Conservation (phyloP, 1,284 basidiomycete species). For the Cutaneotrichosporon curvatum region DNA sequence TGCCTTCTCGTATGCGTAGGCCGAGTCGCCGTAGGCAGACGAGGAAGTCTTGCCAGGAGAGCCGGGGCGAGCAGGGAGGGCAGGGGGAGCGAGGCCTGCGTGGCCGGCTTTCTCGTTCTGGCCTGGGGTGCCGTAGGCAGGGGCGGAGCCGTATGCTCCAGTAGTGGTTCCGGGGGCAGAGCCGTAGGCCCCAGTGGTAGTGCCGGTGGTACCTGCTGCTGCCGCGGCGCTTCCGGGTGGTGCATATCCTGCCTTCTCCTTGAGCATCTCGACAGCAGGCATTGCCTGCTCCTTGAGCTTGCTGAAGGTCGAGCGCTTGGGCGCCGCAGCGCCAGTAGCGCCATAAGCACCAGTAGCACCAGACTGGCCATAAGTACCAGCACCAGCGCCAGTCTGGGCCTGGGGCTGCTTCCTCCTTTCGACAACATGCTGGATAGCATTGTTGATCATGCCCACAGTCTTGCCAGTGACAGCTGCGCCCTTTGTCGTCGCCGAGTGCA, state of each 20-base stretch:
- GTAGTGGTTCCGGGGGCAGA: no score
- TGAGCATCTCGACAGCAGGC: conserved; percentile 1
- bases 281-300: conserved; percentile 5
- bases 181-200: no score
- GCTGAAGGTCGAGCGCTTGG: conserved; percentile 1
- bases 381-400: no score
- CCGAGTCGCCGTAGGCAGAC: background rate
- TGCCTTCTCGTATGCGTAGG: background rate
- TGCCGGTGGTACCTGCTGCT: background rate
- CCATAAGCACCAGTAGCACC: no score
- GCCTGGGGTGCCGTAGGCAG: no score
- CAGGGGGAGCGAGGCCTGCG: background rate
- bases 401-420: conserved; percentile 5
- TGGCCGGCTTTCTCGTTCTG: no score
- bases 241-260: background rate
- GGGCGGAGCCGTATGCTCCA: no score
- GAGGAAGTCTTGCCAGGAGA: background rate
- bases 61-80: background rate
- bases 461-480: conserved; percentile 5
- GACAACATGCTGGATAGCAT: conserved; percentile 5
- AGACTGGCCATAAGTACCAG: no score
- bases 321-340: background rate
- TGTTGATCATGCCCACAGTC: conserved; percentile 11
- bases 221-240: background rate
- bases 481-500: conserved; percentile 1